These are phyloP conservation scores for Myriosclerotinia scirpicola DNA, from an alignment of 2,329 filamentous ascomycete species.

Conservation along the genomic window DNA sequence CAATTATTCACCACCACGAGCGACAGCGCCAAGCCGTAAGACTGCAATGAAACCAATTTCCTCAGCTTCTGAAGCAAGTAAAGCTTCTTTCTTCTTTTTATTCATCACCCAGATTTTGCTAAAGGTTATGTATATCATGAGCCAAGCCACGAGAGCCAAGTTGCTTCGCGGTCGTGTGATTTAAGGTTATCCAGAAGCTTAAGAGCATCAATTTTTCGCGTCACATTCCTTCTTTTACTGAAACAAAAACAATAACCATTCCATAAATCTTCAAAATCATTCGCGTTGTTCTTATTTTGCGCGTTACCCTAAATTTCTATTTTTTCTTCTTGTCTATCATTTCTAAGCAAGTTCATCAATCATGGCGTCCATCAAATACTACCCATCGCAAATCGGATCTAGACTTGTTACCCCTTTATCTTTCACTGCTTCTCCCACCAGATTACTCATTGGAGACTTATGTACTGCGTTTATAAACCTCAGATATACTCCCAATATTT, in stretches of 20 bases:
- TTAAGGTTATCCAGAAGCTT: constrained; percentile 12
- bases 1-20: no score
- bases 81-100: neutral
- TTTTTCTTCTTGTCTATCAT: constrained; percentile 5
- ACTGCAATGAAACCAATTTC: neutral
- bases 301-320: neutral
- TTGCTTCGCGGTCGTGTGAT: constrained; percentile 9
- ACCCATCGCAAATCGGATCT: constrained; percentile 56
- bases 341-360: neutral
- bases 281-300: neutral
- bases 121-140: neutral
- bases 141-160: neutral
- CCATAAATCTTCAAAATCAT: neutral
- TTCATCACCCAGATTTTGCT: neutral
- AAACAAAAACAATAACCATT: constrained; percentile 17
- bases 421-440: constrained; percentile 27
- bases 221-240: constrained; percentile 20
- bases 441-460: constrained; percentile 22
- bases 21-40: neutral
- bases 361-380: constrained; percentile 50
- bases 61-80: constrained; percentile 5
- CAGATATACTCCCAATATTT: constrained; percentile 43
- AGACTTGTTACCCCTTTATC: constrained; percentile 37
- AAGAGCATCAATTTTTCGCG: constrained; percentile 5
- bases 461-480: neutral